Evolutionary conservation across 2,329 filamentous ascomycete genomes (phyloP).

Genomic region (Exophiala sideris): DNA sequence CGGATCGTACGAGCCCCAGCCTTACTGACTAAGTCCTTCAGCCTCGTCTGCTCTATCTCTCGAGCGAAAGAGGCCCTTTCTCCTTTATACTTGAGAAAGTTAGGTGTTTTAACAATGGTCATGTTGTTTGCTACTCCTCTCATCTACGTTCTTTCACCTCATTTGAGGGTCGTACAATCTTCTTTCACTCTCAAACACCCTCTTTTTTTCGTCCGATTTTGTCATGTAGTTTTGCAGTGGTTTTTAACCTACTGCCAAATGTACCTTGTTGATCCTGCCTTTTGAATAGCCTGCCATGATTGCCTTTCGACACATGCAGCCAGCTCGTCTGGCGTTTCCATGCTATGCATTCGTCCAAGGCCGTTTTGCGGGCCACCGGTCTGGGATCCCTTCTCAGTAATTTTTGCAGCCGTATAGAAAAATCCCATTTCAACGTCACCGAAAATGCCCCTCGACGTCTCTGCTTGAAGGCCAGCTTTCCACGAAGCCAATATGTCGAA

Average conservation of each 20-base stretch:
- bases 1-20: slow-evolving; percentile 3
- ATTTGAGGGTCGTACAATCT: neutral
- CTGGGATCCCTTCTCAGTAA: no score
- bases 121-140: slow-evolving; percentile 15
- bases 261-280: neutral
- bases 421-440: no score
- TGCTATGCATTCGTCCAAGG: no score
- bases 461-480: no score
- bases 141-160: slow-evolving; percentile 6
- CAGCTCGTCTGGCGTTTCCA: no score
- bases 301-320: no score
- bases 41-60: no score
- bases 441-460: no score
- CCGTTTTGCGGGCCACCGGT: no score
- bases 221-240: neutral
- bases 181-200: neutral
- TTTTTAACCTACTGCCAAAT: neutral
- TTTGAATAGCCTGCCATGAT: neutral
- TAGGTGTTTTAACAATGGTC: slow-evolving; percentile 12
- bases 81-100: neutral
- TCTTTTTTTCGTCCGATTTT: neutral
- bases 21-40: no score
- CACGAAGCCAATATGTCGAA: neutral
- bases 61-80: neutral
- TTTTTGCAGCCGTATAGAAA: no score